Percentiles rank a stretch among this genome's conserved stretches.
Conservation (phyloP, 169 alveolate species). For the Plasmodium gallinaceum region DNA sequence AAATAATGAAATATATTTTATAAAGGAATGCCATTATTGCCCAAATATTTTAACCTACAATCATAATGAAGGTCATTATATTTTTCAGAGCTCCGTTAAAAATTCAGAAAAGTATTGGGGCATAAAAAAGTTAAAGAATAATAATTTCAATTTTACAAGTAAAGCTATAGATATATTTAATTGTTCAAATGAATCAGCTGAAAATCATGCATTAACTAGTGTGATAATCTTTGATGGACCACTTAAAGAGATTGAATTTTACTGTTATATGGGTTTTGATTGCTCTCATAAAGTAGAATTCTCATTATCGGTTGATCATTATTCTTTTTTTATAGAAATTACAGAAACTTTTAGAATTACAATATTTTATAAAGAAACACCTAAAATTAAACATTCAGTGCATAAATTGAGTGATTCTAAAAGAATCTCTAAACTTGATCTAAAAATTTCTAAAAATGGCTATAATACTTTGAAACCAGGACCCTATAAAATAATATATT, state of each 20-base stretch:
- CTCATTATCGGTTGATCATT: slow-evolving; percentile 31
- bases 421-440: slow-evolving; percentile 24
- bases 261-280: slow-evolving; percentile 35
- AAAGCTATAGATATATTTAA: slow-evolving; percentile 24
- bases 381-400: not conserved
- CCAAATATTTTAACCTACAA: slow-evolving; percentile 10
- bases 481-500: slow-evolving; percentile 56
- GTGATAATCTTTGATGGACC: slow-evolving; percentile 59
- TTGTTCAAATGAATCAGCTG: slow-evolving; percentile 20
- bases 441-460: slow-evolving; percentile 1
- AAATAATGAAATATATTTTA: slow-evolving; percentile 56
- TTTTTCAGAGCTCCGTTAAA: slow-evolving; percentile 3
- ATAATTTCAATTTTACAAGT: not conserved
- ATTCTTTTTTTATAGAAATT: slow-evolving; percentile 43
- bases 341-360: slow-evolving; percentile 39
- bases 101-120: not conserved
- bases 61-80: slow-evolving; percentile 10
- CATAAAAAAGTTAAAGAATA: not conserved
- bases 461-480: slow-evolving; percentile 33
- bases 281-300: slow-evolving; percentile 49
- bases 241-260: slow-evolving; percentile 26
- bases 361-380: slow-evolving; percentile 20
- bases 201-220: slow-evolving; percentile 43
- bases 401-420: not conserved
- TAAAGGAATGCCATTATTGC: slow-evolving; percentile 62